Conservation (phyloP, 1,139 yeast species). For the Scheffersomyces illinoinensis region DNA sequence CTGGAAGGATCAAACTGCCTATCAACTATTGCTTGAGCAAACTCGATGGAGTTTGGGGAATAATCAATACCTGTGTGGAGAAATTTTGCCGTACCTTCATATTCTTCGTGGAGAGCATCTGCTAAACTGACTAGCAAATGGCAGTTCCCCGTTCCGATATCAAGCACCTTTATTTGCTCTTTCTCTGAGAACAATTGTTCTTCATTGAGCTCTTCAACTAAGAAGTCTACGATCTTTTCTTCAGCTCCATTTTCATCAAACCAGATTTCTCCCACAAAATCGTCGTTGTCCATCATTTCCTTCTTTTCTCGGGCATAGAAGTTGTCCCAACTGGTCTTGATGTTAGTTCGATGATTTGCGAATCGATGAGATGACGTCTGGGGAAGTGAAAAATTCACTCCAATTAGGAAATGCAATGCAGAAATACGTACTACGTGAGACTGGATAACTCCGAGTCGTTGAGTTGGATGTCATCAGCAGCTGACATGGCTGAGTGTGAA, state of each 20-base stretch:
- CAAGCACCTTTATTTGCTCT: slow-evolving; percentile 51
- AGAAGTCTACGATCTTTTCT: slow-evolving; percentile 68
- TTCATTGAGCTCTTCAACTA: slow-evolving; percentile 35
- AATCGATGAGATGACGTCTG: background rate
- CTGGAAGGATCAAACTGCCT: slow-evolving; percentile 33
- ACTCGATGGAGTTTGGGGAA: slow-evolving; percentile 71
- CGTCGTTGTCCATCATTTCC: slow-evolving; percentile 69
- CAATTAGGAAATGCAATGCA: background rate
- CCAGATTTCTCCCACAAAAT: slow-evolving; percentile 96
- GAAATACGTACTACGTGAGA: slow-evolving; percentile 58
- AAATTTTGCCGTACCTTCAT: slow-evolving; percentile 43
- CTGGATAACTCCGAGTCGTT: slow-evolving; percentile 79
- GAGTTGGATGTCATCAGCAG: slow-evolving; percentile 45
- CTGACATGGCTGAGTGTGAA: background rate
- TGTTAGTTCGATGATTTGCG: background rate
- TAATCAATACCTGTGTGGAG: slow-evolving; percentile 74
- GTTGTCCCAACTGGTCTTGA: slow-evolving; percentile 68
- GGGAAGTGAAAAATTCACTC: background rate
- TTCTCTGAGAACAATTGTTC: slow-evolving; percentile 27
- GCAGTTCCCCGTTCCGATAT: slow-evolving; percentile 96
- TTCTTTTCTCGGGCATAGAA: slow-evolving; percentile 72
- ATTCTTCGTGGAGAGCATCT: slow-evolving; percentile 48
- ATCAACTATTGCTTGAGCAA: slow-evolving; percentile 62
- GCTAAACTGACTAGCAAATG: slow-evolving; percentile 71
- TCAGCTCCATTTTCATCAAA: slow-evolving; percentile 93